phyloP scores from a whole-genome alignment of 257 asterid genomes.

The Penstemon barbatus region DNA sequence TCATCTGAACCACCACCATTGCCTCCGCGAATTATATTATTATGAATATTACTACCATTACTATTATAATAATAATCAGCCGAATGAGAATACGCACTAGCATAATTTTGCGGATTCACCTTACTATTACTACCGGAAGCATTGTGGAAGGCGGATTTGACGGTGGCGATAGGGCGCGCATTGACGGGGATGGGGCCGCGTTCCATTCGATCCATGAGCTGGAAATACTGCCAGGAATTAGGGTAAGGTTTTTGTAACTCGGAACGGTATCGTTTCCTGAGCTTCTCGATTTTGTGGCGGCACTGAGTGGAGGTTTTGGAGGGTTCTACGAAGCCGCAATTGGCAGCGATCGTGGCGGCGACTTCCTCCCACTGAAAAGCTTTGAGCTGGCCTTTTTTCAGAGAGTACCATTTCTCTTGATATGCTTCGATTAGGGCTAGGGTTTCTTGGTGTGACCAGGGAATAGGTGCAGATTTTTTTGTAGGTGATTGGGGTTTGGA shows the following conservation, averaged over 20 bases:
- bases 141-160: slow-evolving; percentile 35
- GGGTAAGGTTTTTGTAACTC: slow-evolving; percentile 66
- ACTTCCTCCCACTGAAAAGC: slow-evolving; percentile 90
- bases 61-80: slow-evolving; percentile 24
- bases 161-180: slow-evolving; percentile 55
- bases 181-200: slow-evolving; percentile 76
- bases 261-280: slow-evolving; percentile 79
- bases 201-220: slow-evolving; percentile 82
- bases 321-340: slow-evolving; percentile 73
- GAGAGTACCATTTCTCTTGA: slow-evolving; percentile 90
- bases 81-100: slow-evolving; percentile 26
- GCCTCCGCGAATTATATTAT: background rate
- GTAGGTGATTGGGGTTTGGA: slow-evolving; percentile 39
- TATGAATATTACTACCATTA: background rate
- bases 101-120: slow-evolving; percentile 26
- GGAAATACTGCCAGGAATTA: slow-evolving; percentile 79
- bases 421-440: slow-evolving; percentile 77
- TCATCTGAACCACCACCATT: slow-evolving; percentile 47
- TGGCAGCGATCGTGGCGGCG: slow-evolving; percentile 70
- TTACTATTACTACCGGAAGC: slow-evolving; percentile 11
- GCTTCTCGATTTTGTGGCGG: slow-evolving; percentile 95
- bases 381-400: slow-evolving; percentile 80
- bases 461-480: slow-evolving; percentile 62
- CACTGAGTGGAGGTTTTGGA: slow-evolving; percentile 88
- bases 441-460: slow-evolving; percentile 90